phyloP scores from a whole-genome alignment of 768 basidiomycete species.

The Boletus vermiculosoides region DNA sequence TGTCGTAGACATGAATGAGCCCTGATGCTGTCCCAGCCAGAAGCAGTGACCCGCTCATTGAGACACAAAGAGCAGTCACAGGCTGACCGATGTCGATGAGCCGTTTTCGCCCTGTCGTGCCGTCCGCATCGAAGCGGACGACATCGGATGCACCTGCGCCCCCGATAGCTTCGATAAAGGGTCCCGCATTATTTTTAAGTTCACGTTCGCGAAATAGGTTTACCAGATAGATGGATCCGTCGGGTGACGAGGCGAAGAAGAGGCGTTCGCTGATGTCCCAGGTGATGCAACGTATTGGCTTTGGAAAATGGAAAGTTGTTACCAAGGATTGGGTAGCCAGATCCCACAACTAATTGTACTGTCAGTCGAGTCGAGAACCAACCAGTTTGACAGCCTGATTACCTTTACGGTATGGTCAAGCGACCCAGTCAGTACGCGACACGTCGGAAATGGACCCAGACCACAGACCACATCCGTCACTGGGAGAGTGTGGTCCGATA shows the following conservation, averaged over 20 bases:
- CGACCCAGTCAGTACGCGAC: conserved; percentile 76
- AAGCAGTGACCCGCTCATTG: conserved; percentile 72
- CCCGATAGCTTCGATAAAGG: conserved; percentile 66
- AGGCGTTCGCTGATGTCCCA: conserved; percentile 86
- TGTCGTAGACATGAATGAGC: conserved; percentile 76
- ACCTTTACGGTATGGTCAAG: conserved; percentile 93
- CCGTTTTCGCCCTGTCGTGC: conserved; percentile 48
- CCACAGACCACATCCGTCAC: conserved; percentile 82
- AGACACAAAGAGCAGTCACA: conserved; percentile 72
- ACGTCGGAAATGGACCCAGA: conserved; percentile 72
- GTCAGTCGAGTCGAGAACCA: conserved; percentile 10
- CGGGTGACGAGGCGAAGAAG: conserved; percentile 80
- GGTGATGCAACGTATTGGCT: conserved; percentile 63
- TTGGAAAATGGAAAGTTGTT: conserved; percentile 85
- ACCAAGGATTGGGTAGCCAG: conserved; percentile 69
- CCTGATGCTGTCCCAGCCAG: conserved; percentile 79
- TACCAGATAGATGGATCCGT: conserved; percentile 76
- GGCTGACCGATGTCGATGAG: conserved; percentile 71
- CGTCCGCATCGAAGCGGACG: conserved; percentile 61
- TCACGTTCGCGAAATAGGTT: conserved; percentile 70
- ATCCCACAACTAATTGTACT: conserved; percentile 70
- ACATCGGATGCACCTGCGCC: conserved; percentile 69
- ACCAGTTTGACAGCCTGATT: conserved; percentile 17
- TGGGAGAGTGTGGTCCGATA: conserved; percentile 91
- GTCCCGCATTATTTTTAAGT: conserved; percentile 46